These are phyloP conservation scores for Xylariales sp. DNA, from an alignment of 2,329 filamentous ascomycete genomes.

Conservation along the genomic window DNA sequence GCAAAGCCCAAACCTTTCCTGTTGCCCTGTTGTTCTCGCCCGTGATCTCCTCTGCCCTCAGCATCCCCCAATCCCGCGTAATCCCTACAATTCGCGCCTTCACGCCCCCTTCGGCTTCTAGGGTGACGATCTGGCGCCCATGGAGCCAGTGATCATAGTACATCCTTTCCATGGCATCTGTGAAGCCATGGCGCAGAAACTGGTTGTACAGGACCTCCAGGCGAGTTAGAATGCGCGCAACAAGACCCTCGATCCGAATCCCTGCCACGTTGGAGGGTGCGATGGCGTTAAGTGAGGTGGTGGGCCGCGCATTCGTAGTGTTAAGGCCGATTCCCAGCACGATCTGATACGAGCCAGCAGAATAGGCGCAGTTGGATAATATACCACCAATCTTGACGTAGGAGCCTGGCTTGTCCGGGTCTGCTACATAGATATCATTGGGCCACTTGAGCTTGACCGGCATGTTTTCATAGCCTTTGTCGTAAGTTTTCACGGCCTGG, in stretches of 20 bases:
- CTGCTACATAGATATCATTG: constrained; percentile 83
- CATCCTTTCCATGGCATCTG: constrained; percentile 61
- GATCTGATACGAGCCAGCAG: constrained; percentile 71
- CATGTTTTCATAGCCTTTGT: constrained; percentile 66
- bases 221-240: constrained; percentile 73
- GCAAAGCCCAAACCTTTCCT: constrained; percentile 75
- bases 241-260: constrained; percentile 72
- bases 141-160: constrained; percentile 90
- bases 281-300: constrained; percentile 78
- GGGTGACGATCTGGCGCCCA: constrained; percentile 62
- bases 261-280: constrained; percentile 47
- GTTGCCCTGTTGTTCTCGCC: constrained; percentile 69
- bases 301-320: constrained; percentile 76
- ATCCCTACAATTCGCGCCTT: constrained; percentile 80
- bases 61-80: constrained; percentile 83
- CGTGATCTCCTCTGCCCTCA: constrained; percentile 79
- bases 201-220: constrained; percentile 74
- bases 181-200: constrained; percentile 76
- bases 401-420: constrained; percentile 47
- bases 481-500: constrained; percentile 77
- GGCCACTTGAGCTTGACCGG: constrained; percentile 94
- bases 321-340: constrained; percentile 87
- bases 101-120: constrained; percentile 75
- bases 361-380: constrained; percentile 83
- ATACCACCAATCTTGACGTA: constrained; percentile 94